These are phyloP conservation scores for Pseudogymnoascus sp. DNA, from an alignment of 2,329 filamentous ascomycete species.

Conservation along the genomic window DNA sequence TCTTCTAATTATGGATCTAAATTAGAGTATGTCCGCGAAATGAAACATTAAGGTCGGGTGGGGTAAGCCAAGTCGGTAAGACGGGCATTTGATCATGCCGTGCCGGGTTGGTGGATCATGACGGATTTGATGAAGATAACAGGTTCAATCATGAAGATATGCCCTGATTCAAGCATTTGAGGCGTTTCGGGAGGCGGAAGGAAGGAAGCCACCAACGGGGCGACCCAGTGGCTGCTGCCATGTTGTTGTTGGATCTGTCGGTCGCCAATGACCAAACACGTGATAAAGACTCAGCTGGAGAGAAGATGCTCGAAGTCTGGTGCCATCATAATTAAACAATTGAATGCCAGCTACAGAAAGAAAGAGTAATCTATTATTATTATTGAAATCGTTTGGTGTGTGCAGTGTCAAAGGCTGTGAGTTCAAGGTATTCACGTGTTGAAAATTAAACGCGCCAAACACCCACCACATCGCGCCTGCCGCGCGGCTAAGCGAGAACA, in stretches of 20 bases:
- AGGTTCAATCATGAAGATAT: background rate
- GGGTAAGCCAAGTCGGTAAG: slow-evolving; percentile 1
- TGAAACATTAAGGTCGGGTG: background rate
- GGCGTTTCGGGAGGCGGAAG: background rate
- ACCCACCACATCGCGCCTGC: background rate
- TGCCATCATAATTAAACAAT: background rate
- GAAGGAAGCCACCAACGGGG: background rate
- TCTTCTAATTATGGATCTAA: background rate
- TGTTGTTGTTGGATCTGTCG: background rate
- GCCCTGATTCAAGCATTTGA: background rate
- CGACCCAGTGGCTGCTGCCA: background rate
- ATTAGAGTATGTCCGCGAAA: background rate
- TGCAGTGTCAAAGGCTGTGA: background rate
- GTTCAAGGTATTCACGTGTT: background rate
- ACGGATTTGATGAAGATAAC: background rate
- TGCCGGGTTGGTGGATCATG: background rate
- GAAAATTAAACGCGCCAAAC: background rate
- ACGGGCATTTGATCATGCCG: background rate
- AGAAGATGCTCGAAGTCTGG: background rate
- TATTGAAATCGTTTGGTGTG: background rate
- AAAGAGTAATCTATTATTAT: background rate
- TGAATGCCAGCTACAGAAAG: background rate
- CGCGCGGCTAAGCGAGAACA: slow-evolving; percentile 1
- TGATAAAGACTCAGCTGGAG: background rate
- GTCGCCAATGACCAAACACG: background rate